phyloP scores from a whole-genome alignment of 78 protist species.

The Guillardia theta region DNA sequence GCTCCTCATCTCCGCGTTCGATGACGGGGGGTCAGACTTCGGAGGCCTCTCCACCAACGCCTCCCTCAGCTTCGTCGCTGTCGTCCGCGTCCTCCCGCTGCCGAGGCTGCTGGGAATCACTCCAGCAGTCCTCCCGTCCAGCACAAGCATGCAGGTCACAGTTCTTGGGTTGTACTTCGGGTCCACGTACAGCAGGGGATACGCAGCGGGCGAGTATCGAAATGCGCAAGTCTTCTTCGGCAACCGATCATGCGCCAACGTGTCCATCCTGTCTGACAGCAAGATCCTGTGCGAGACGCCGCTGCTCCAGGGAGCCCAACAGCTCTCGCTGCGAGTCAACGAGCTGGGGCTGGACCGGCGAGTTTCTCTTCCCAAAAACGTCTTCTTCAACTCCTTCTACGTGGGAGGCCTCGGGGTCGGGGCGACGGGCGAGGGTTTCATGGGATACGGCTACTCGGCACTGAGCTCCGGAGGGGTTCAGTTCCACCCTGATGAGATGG shows the following conservation, averaged over 20 bases:
- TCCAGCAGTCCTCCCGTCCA: neutral
- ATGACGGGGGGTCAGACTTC: constrained; percentile 4
- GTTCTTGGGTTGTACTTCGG: constrained; percentile 4
- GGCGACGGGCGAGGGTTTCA: neutral
- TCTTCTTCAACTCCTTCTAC: neutral
- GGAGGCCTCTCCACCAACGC: neutral
- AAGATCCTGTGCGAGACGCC: neutral
- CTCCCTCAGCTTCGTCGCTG: neutral
- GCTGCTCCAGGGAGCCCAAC: neutral
- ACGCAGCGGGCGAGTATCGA: neutral
- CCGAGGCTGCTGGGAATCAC: neutral
- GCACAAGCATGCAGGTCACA: neutral
- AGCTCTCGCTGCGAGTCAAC: neutral
- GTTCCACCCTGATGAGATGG: neutral
- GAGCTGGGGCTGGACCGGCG: neutral
- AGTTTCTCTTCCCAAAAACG: no score
- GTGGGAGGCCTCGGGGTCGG: neutral
- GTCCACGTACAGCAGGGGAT: neutral
- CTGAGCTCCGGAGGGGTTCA: neutral
- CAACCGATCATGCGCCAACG: neutral
- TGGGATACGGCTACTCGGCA: neutral
- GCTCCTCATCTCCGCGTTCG: neutral
- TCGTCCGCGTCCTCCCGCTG: neutral
- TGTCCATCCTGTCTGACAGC: neutral
- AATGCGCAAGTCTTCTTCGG: neutral